Base-by-base conservation (phyloP, 2,329 filamentous ascomycete species). In the Penicillium sp. region DNA sequence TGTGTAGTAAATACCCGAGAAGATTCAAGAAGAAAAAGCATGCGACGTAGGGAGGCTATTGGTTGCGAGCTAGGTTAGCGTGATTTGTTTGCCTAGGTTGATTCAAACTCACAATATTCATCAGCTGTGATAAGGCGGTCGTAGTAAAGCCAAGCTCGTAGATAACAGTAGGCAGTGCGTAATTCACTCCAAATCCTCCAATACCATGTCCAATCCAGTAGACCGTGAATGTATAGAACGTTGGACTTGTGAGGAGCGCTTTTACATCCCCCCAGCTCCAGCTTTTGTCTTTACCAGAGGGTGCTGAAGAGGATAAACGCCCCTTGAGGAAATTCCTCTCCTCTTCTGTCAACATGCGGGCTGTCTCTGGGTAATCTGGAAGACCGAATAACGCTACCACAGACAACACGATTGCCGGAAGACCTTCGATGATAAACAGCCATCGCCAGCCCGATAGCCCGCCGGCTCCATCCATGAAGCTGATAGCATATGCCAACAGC, bases 171-270 rank as follows among this genome's bases (percentile, higher is more conserved):
- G 77, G 76, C 51, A 79, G 57, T 6, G 73, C 75, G 58, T 75
- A 78, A 8, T 65, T 62, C 6, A 78, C 65, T 2, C 77, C 76
- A 54, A 77, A 78, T 6, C 76, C 76, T 15, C 76, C 77, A 59
- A 78, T 77, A 0, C 75, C 75, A 59, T 79, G 76, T 7, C 69
- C 72, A 45, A 78, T 74, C 76, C 76, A 79, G 58, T 73, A 76
- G 1, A 73, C 35, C 0, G 61, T 64, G 54, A 78, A 78, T 3
- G 73, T 73, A 45, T 75, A 76, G 29, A 75, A 60, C 0, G 75
- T 77, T 3, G 74, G 73, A 52, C 73, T 73, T 3, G 52, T 61
- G 13, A 77, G 58, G 0, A 78, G 62, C 8, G 40, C 48, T 56
- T 68, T 74, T 1, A 77, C 41, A 6, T 64, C 64, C 2, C 35